Evolutionary conservation across 257 asterid genomes (phyloP).

Genomic region (Misopates orontium): DNA sequence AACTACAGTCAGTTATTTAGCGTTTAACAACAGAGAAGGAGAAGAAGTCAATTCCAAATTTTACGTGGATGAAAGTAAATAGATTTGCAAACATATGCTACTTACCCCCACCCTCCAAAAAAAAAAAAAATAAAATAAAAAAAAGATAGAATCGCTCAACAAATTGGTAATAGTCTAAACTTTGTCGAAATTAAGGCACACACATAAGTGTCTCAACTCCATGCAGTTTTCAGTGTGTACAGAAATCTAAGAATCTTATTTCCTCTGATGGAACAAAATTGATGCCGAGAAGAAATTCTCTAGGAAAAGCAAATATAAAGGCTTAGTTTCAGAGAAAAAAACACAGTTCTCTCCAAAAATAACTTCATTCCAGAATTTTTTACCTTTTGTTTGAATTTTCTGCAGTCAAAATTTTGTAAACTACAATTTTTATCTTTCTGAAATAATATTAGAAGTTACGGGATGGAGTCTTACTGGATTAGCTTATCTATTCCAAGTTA

Average conservation of each 20-base stretch:
- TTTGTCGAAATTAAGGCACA: neutral
- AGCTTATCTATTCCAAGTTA: too few relatives aligned
- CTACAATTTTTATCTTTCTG: too few relatives aligned
- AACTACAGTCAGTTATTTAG: slow-evolving; percentile 22
- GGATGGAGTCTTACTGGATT: too few relatives aligned
- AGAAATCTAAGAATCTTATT: slow-evolving; percentile 1
- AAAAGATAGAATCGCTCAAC: too few relatives aligned
- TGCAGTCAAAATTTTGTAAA: too few relatives aligned
- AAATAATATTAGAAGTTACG: too few relatives aligned
- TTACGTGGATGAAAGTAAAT: slow-evolving; percentile 4
- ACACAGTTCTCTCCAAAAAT: neutral
- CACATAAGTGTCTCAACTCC: slow-evolving; percentile 1
- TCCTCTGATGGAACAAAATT: neutral
- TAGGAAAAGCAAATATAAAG: too few relatives aligned
- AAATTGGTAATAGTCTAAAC: too few relatives aligned
- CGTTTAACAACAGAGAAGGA: slow-evolving; percentile 18
- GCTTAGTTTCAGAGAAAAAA: too few relatives aligned
- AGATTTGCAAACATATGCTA: neutral
- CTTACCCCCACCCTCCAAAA: too few relatives aligned
- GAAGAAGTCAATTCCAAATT: slow-evolving; percentile 13
- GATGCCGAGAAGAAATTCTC: neutral
- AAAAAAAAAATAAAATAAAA: too few relatives aligned
- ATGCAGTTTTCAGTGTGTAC: neutral
- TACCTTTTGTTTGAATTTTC: too few relatives aligned
- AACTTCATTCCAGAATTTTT: slow-evolving; percentile 14